Evolutionary conservation across 345 rosid genomes (phyloP).

Genomic region (Gossypium herbaceum): DNA sequence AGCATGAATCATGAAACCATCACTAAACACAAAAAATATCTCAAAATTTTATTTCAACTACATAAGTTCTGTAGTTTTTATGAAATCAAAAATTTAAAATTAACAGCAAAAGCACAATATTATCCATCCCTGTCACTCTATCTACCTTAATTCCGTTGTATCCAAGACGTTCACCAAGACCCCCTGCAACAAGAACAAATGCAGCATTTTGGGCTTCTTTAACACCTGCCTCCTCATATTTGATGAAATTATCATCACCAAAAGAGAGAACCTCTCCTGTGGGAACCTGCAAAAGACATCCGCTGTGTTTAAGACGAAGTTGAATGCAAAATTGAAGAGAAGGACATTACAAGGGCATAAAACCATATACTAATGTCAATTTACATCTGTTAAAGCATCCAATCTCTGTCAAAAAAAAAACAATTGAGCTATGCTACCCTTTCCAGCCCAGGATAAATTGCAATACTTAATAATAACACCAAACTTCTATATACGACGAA

Average conservation of each 20-base stretch:
- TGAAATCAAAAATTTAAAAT: constrained; percentile 2
- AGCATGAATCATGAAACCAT: background rate
- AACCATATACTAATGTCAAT: background rate
- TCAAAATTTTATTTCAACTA: background rate
- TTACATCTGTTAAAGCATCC: background rate
- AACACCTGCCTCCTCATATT: constrained; percentile 70
- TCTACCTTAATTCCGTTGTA: constrained; percentile 94
- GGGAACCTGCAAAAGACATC: constrained; percentile 28
- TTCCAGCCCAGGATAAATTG: no score
- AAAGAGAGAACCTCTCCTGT: constrained; percentile 70
- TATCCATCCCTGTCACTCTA: background rate
- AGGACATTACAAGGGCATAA: background rate
- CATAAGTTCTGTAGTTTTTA: background rate
- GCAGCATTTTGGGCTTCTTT: constrained; percentile 78
- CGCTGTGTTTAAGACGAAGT: constrained; percentile 27
- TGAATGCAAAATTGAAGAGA: background rate
- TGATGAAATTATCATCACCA: constrained; percentile 63
- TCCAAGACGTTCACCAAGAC: constrained; percentile 98
- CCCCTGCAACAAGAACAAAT: constrained; percentile 97
- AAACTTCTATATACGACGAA: no score
- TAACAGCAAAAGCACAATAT: background rate
- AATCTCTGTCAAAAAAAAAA: no score
- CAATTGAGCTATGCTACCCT: no score
- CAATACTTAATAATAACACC: no score
- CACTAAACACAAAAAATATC: background rate